Evolutionary conservation across 805 yeast species (phyloP).

Genomic region (Candida schatavii): DNA sequence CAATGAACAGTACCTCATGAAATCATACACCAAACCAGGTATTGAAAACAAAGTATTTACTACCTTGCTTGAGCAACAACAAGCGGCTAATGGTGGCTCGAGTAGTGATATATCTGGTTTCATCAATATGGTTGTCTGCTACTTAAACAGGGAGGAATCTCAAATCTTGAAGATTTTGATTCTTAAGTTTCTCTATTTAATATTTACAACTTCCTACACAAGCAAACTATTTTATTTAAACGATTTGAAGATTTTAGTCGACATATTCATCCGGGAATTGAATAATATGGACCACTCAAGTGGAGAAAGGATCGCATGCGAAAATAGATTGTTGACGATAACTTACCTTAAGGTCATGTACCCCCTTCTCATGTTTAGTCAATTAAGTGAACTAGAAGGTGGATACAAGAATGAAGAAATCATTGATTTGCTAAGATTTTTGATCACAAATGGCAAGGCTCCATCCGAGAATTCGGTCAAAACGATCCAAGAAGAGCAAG

Average conservation of each 20-base stretch:
- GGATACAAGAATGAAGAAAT: conserved; percentile 60
- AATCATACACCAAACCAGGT: conserved; percentile 29
- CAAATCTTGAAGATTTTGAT: conserved; percentile 71
- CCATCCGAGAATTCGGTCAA: conserved; percentile 1
- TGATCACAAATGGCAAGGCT: conserved; percentile 31
- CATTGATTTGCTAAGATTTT: conserved; percentile 45
- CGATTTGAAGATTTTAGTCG: conserved; percentile 80
- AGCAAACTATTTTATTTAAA: conserved; percentile 73
- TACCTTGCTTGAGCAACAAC: conserved; percentile 41
- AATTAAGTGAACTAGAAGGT: conserved; percentile 45
- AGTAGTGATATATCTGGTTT: conserved; percentile 54
- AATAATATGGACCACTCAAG: conserved; percentile 59
- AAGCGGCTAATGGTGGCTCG: conserved; percentile 19
- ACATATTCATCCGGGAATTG: conserved; percentile 78
- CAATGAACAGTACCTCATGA: conserved; percentile 86
- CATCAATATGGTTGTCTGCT: conserved; percentile 54
- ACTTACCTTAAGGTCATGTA: conserved; percentile 67
- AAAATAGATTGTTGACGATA: conserved; percentile 48
- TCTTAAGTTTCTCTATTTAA: conserved; percentile 70
- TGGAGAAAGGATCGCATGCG: conserved; percentile 45
- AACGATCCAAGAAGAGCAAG: conserved; percentile 10
- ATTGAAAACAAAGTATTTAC: conserved; percentile 52
- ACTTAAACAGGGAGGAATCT: conserved; percentile 75
- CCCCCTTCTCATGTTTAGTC: conserved; percentile 68
- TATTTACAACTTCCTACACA: conserved; percentile 65